phyloP scores from a whole-genome alignment of 1,284 basidiomycete genomes.

The Tausonia pullulans region DNA sequence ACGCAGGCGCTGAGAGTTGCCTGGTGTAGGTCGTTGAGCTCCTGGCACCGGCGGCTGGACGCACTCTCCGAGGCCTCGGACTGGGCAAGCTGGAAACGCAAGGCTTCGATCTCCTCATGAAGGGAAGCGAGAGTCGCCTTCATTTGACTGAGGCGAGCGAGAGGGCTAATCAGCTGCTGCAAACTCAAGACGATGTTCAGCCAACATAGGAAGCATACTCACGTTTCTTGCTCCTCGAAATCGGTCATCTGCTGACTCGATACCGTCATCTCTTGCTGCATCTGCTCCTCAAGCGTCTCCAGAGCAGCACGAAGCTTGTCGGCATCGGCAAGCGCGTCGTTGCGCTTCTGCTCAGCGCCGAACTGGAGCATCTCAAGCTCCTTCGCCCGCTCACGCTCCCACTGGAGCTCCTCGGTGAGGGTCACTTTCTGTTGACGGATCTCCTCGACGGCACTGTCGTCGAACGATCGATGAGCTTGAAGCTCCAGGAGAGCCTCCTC shows the following conservation, averaged over 20 bases:
- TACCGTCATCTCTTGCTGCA: neutral
- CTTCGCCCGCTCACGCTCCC: neutral
- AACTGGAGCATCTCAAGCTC: neutral
- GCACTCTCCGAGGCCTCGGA: neutral
- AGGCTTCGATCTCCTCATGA: neutral
- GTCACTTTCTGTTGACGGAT: too few species aligned
- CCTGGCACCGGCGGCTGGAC: neutral
- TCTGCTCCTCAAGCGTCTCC: neutral
- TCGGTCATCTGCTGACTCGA: too few species aligned
- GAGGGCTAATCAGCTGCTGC: neutral
- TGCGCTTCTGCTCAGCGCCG: neutral
- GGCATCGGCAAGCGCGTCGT: neutral
- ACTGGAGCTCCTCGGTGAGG: too few species aligned
- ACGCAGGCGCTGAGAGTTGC: neutral
- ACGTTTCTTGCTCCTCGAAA: neutral
- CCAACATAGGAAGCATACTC: neutral
- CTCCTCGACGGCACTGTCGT: too few species aligned
- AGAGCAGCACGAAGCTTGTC: neutral
- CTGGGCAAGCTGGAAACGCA: neutral
- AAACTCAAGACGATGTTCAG: too few species aligned
- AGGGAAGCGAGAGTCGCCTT: neutral
- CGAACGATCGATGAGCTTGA: too few species aligned
- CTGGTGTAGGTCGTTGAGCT: neutral
- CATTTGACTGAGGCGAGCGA: neutral
- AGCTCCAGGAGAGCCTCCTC: too few species aligned